phyloP scores from a whole-genome alignment of 2,329 filamentous ascomycete species.

The Talaromyces marneffei region DNA sequence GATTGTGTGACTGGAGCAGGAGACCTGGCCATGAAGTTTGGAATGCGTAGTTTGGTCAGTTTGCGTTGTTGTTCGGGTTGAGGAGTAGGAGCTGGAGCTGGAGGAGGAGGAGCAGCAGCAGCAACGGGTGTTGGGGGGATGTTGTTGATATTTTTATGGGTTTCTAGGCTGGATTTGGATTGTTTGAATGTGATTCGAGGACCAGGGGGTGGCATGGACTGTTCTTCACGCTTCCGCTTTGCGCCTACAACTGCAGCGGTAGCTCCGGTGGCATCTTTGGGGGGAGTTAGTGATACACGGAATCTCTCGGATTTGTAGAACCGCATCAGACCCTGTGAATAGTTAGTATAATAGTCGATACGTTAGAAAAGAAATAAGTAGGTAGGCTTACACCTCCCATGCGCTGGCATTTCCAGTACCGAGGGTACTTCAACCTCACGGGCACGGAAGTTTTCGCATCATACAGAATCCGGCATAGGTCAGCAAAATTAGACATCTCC shows the following conservation, averaged over 20 bases:
- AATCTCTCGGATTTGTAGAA: constrained; percentile 37
- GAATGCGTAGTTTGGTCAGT: constrained; percentile 31
- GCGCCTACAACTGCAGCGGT: constrained; percentile 13
- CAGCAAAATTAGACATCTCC: constrained; percentile 53
- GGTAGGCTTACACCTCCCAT: constrained; percentile 43
- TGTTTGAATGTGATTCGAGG: constrained; percentile 40
- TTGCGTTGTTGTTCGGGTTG: constrained; percentile 17
- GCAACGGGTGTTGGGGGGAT: constrained; percentile 13
- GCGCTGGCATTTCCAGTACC: constrained; percentile 52
- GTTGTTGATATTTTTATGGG: constrained; percentile 12
- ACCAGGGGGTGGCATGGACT: constrained; percentile 28
- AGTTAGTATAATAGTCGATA: neutral
- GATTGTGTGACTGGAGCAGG: constrained; percentile 25
- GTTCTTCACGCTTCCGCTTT: constrained; percentile 39
- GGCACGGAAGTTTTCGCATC: constrained; percentile 46
- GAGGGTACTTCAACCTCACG: constrained; percentile 50
- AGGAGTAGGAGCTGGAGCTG: constrained; percentile 15
- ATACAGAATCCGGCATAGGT: constrained; percentile 54
- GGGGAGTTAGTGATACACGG: constrained; percentile 32
- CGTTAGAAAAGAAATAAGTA: neutral
- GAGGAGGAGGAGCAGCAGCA: neutral
- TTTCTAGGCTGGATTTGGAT: constrained; percentile 33
- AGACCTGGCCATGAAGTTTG: constrained; percentile 26
- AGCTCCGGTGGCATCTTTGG: constrained; percentile 22
- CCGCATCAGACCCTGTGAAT: constrained; percentile 35